Percentiles rank a stretch among this genome's conserved stretches.
Evolutionary conservation across 345 rosid genomes (phyloP).

Genomic region (Lepidium aucheri): DNA sequence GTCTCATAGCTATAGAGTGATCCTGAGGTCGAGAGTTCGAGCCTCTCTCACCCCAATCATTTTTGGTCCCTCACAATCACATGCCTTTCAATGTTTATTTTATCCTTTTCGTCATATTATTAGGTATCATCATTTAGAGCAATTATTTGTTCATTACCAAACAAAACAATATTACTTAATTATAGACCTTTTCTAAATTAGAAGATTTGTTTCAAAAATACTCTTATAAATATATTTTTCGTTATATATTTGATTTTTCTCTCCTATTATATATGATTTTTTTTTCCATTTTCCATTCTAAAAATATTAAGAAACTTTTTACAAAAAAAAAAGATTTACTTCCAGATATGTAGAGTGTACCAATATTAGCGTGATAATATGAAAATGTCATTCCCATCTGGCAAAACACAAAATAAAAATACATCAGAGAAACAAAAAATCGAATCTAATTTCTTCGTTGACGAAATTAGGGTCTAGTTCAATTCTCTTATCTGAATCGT

Average conservation of each 20-base stretch:
- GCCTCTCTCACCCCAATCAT: conserved; percentile 84
- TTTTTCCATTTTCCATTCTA: not conserved
- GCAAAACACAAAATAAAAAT: not conserved
- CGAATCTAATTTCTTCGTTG: conserved; percentile 18
- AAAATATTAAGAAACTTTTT: not conserved
- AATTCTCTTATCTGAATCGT: conserved; percentile 11
- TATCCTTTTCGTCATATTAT: no score
- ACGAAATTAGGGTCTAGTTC: conserved; percentile 19
- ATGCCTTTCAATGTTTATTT: no score
- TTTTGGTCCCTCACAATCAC: not conserved
- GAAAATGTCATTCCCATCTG: conserved; percentile 1
- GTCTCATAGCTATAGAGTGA: conserved; percentile 73
- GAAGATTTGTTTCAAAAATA: no score
- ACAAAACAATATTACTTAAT: no score
- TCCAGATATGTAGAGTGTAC: not conserved
- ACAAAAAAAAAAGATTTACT: not conserved
- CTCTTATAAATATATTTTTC: no score
- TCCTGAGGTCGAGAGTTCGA: conserved; percentile 97
- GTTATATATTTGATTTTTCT: no score
- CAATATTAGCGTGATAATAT: not conserved
- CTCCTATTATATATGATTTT: no score
- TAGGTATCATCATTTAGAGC: no score
- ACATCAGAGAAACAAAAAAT: not conserved
- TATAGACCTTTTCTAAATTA: no score
- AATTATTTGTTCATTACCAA: no score